Base-by-base conservation (phyloP, 1,284 basidiomycete genomes). In the Malassezia obtusa region DNA sequence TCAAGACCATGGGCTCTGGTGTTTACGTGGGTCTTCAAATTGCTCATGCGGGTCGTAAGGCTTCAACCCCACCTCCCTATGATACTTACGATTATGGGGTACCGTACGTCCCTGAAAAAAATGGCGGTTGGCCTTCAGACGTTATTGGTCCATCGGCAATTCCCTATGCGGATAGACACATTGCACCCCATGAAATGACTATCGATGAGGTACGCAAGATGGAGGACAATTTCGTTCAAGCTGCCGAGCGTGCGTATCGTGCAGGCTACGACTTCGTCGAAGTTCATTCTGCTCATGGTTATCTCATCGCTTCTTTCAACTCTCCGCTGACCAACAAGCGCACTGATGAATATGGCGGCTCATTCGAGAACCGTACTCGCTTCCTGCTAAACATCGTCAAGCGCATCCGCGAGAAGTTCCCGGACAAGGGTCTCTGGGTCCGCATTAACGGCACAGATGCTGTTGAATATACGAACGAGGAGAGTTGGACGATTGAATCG, bases 11-110 rank as follows among this genome's bases (percentile, higher is more conserved):
- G 39, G 53, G 70, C 79, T 82, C 1, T 82, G 87, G 61, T 79
- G 80, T 48, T 77, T 82, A 41, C 10, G 81, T 89, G 19, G 87
- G 82, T 8, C 81, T 91, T 45, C 88, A 91, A 73, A 79, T 91
- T 14, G 82, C 81, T 0, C 87, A 88, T 70, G 85, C 84, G 0
- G 85, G 86, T 0, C 77, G 85, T 32, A 87, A 87, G 71, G 83
- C 84, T 0, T 82, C 80, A 24, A 54, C 59, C 62, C 57, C 62
- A 64, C 48, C 71, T 75, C n/a, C 77, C 57, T 53, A 57, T 9
- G 24, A 67, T 78, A 56, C 78, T 77, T 28, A 78, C 77, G 19
- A 46, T 10, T 57, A 54, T 32, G 15, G 60, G n/a, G 41, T 41
- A 15, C 49, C 59, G 10, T 67, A 54, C 44, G 58, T 59, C 4